phyloP scores from a whole-genome alignment of 129 eudicot species.

The Rutidosis leptorrhynchoides region DNA sequence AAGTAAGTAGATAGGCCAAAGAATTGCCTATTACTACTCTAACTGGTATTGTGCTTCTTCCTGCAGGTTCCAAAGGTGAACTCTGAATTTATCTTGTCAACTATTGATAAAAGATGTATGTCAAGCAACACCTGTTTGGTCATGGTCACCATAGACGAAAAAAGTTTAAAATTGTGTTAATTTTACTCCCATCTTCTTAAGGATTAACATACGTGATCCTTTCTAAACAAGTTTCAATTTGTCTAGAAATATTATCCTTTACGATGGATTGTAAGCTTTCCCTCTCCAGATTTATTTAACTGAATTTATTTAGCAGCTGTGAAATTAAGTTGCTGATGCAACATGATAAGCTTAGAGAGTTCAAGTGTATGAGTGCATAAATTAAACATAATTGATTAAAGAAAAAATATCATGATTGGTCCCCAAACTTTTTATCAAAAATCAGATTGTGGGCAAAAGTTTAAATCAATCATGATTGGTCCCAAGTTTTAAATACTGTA shows the following conservation, averaged over 20 bases:
- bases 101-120: constrained; percentile 42
- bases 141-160: constrained; percentile 58
- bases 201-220: background rate
- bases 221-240: no score
- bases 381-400: no score
- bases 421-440: no score
- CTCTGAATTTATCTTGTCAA: constrained; percentile 53
- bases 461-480: no score
- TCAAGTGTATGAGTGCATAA: no score
- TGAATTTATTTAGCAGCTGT: background rate
- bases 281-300: background rate
- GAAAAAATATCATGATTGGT: no score
- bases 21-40: no score
- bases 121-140: constrained; percentile 67
- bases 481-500: no score
- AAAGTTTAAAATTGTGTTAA: constrained; percentile 39
- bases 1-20: background rate
- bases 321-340: no score
- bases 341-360: no score
- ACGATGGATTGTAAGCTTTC: background rate
- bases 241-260: background rate
- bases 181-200: constrained; percentile 45
- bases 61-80: constrained; percentile 65
- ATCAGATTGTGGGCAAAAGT: no score
- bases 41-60: background rate